Evolutionary conservation across 768 basidiomycete species (phyloP), one percentile per base, ranked within the genome.

Genomic region (Rossbeevera mucosa): DNA sequence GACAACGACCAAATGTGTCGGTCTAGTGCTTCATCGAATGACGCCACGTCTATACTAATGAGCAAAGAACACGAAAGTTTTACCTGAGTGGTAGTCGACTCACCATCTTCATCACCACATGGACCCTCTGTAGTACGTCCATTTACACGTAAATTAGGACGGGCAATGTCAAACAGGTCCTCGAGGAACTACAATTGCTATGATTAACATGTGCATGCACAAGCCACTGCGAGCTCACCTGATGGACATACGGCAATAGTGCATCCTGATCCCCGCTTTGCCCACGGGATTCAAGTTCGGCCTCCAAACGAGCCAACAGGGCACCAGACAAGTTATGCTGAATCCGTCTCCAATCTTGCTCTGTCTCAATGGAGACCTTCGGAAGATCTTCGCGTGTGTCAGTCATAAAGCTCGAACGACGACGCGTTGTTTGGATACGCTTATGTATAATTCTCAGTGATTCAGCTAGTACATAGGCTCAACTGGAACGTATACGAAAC

Each of bases 1-100:
- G 86, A 83, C 18, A 93, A 68, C 1, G 86, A 85, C 86, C 87
- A 91, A 42, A 94, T 86, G 42, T 80, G 80, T 46, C 88, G 73
- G 64, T 94, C 92, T 28, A 95, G 79, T 2, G 81, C 82, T 68
- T 95, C 91, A 61, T 95, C 91, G 66, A 93, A 95, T 2, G 82
- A 78, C 61, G 93, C 89, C 58, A 82, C 80, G 41, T 83, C 83
- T 86, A 55, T n/a, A 16, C 14, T 22, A 22, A 26, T 61, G 14
- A 60, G 22, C 20, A 36, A 28, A 28, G 21, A 11, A 20, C 8
- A 42, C 9, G 29, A 24, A 42, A 46, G 11, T 44, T 43, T 43
- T 16, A 41, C 2, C 38, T 44, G 50, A 55, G 21, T 47, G 47
- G 9, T 40, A 24, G 28, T 31, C n/a, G 1, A 45, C 69, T 48